phyloP scores from a whole-genome alignment of 148 eudicot genomes.

The Fagopyrum tataricum region DNA sequence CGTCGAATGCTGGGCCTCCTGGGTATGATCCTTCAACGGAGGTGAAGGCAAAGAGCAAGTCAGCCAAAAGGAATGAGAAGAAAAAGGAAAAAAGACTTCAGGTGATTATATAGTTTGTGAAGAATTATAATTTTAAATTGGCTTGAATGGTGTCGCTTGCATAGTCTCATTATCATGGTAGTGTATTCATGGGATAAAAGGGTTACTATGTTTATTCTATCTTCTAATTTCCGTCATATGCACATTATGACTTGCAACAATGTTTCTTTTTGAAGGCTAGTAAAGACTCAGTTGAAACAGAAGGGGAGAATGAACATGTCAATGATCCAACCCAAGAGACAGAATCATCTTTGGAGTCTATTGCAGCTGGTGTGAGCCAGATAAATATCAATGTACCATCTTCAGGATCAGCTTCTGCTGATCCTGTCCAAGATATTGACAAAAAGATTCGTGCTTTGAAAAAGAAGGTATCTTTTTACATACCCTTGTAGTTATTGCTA shows the following conservation, averaged over 20 bases:
- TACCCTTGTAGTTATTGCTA: background rate
- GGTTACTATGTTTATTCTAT: background rate
- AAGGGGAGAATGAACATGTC: slow-evolving; percentile 27
- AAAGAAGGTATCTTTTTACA: slow-evolving; percentile 63
- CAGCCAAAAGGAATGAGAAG: slow-evolving; percentile 78
- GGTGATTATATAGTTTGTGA: slow-evolving; percentile 18
- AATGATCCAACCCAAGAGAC: slow-evolving; percentile 32
- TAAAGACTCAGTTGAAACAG: slow-evolving; percentile 30
- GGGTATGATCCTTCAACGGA: slow-evolving; percentile 58
- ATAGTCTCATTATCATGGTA: background rate
- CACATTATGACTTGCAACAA: background rate
- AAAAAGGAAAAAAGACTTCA: slow-evolving; percentile 79
- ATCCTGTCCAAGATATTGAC: slow-evolving; percentile 51
- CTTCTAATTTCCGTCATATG: background rate
- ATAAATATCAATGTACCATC: slow-evolving; percentile 42
- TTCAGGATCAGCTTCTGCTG: slow-evolving; percentile 27
- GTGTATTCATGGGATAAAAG: background rate
- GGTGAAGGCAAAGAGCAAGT: slow-evolving; percentile 61
- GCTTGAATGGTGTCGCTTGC: background rate
- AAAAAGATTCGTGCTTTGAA: slow-evolving; percentile 82
- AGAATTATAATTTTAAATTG: background rate
- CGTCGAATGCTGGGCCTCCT: slow-evolving; percentile 60
- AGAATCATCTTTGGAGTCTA: slow-evolving; percentile 32
- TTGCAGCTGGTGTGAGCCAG: slow-evolving; percentile 54
- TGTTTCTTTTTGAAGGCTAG: slow-evolving; percentile 37